A percentile compares a stretch with the other conserved stretches of the same genome.
These are phyloP conservation scores for Acanthamoeba culbertsoni DNA, from an alignment of 208 protist species.

Conservation along the genomic window DNA sequence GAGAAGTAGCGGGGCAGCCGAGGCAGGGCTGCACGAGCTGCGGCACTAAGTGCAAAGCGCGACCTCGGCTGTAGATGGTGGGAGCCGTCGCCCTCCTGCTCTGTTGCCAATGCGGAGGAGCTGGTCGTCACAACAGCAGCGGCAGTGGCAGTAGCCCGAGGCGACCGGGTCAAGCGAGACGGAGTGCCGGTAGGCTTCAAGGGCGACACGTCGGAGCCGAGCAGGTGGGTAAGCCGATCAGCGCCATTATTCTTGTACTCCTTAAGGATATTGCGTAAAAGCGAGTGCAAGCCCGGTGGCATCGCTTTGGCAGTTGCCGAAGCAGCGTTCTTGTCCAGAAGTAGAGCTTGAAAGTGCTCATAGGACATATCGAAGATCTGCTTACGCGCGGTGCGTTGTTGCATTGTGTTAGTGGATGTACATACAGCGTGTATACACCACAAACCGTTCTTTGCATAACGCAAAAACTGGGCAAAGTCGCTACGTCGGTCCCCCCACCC, in stretches of 20 bases:
- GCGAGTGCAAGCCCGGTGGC: not conserved
- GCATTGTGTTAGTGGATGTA: too few relatives aligned
- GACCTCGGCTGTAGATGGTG: not conserved
- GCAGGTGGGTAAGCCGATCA: not conserved
- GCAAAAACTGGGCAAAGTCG: not conserved
- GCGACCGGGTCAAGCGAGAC: not conserved
- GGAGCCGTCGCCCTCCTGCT: not conserved
- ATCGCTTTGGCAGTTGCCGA: not conserved
- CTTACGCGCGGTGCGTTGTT: not conserved
- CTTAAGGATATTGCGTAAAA: not conserved
- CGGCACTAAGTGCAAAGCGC: not conserved
- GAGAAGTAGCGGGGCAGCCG: not conserved
- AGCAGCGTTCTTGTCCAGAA: not conserved
- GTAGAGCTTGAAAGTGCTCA: not conserved
- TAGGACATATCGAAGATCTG: slow-evolving; percentile 37
- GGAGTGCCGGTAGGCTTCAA: not conserved
- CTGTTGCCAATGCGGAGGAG: not conserved
- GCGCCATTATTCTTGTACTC: not conserved
- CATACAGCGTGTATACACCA: not conserved
- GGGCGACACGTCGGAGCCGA: not conserved
- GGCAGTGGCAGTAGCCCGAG: not conserved
- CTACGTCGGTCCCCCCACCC: not conserved
- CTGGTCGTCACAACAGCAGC: not conserved
- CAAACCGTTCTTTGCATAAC: too few relatives aligned
- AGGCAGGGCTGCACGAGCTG: not conserved